Conservation (phyloP, 1,139 yeast genomes). For the Protomyces lactucae-debilis region DNA sequence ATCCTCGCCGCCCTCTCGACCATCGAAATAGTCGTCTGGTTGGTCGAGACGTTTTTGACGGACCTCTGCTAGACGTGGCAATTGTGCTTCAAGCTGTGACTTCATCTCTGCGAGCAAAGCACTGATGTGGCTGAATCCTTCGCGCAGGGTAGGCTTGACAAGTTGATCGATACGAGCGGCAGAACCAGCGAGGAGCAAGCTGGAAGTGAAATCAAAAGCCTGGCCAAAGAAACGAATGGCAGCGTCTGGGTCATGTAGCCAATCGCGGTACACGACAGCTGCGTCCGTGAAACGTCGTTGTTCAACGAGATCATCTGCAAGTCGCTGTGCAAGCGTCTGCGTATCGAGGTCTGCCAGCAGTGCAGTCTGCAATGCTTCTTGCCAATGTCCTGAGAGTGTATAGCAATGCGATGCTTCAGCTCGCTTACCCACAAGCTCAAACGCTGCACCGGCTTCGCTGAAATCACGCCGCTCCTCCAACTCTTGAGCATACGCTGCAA, state of each 20-base stretch:
- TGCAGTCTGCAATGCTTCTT: conserved; percentile 67
- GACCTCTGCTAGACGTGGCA: conserved; percentile 74
- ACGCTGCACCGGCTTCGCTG: conserved; percentile 70
- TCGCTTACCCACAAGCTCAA: conserved; percentile 58
- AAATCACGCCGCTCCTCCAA: conserved; percentile 37
- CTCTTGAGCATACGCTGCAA: conserved; percentile 17
- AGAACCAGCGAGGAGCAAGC: conserved; percentile 58
- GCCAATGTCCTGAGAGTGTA: conserved; percentile 64
- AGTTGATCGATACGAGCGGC: conserved; percentile 44
- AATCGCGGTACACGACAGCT: conserved; percentile 68
- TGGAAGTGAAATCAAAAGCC: conserved; percentile 69
- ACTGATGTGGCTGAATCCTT: conserved; percentile 81
- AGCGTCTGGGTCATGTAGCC: conserved; percentile 55
- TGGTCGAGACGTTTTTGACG: conserved; percentile 76
- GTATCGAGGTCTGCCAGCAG: conserved; percentile 38
- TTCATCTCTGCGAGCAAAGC: conserved; percentile 89
- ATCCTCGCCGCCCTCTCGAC: conserved; percentile 44
- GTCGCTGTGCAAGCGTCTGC: conserved; percentile 37
- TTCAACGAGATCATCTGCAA: conserved; percentile 58
- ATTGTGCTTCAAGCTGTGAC: conserved; percentile 76
- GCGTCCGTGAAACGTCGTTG: conserved; percentile 75
- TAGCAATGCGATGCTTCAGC: conserved; percentile 66
- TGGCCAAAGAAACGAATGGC: conserved; percentile 69
- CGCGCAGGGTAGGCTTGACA: conserved; percentile 71
- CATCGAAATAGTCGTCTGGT: conserved; percentile 70